Evolutionary conservation across 371 early-diverging fungal genomes (phyloP).

Genomic region (Mortierella sp.): DNA sequence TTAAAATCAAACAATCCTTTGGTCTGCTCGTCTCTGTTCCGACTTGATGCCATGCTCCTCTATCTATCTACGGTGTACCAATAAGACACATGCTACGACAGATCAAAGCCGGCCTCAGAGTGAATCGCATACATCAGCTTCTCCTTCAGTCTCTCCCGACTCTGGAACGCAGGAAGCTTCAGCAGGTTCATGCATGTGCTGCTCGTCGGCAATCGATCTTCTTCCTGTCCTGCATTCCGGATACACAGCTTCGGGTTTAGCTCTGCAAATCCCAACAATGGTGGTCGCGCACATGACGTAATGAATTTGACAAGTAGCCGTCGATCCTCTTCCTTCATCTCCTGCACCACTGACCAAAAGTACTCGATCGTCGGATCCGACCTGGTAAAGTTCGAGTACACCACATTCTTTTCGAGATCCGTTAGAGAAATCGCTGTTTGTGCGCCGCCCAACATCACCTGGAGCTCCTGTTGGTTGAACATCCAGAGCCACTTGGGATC

Average conservation of each 20-base stretch:
- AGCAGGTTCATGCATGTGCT: slow-evolving; percentile 96
- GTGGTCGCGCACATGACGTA: slow-evolving; percentile 93
- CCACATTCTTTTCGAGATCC: slow-evolving; percentile 83
- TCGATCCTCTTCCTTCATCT: slow-evolving; percentile 73
- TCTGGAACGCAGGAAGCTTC: slow-evolving; percentile 87
- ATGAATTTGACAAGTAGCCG: slow-evolving; percentile 88
- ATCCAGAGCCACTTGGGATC: slow-evolving; percentile 83
- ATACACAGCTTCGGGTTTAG: slow-evolving; percentile 84
- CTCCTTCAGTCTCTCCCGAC: slow-evolving; percentile 62
- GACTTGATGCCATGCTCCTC: background rate
- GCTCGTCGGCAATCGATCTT: slow-evolving; percentile 80
- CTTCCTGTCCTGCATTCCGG: slow-evolving; percentile 71
- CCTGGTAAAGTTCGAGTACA: slow-evolving; percentile 83
- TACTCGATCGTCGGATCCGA: slow-evolving; percentile 75
- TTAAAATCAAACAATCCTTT: too few species aligned
- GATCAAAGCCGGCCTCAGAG: slow-evolving; percentile 92
- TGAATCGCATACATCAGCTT: slow-evolving; percentile 91
- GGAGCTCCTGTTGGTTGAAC: slow-evolving; percentile 90
- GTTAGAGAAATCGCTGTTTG: slow-evolving; percentile 78
- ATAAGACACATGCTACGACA: slow-evolving; percentile 62
- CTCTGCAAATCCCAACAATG: slow-evolving; percentile 90
- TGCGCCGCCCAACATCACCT: slow-evolving; percentile 90
- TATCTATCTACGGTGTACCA: background rate
- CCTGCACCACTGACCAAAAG: slow-evolving; percentile 88
- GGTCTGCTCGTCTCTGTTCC: background rate